Evolutionary conservation across 2,329 filamentous ascomycete genomes (phyloP), one percentile per base, ranked within the genome.

Genomic region (Ophiostoma fasciatum): DNA sequence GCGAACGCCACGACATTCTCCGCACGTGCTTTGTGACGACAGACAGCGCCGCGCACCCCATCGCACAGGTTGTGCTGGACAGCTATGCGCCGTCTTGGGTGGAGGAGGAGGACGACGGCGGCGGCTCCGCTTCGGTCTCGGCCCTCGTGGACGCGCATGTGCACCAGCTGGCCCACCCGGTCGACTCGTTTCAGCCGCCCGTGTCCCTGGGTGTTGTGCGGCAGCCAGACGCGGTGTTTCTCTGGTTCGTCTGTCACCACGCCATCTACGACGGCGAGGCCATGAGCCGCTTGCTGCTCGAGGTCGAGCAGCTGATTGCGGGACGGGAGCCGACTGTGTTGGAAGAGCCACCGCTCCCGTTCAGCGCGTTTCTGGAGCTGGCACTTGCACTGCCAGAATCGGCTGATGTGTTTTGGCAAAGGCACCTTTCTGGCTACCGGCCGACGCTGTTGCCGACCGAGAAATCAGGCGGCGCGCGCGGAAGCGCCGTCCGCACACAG

Each of bases 191-290:
- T 12, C 50, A 44, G 4, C 65, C 62, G 8, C 68, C 62, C 1
- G 52, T 64, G 10, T 67, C 60, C 5, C 56, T 66, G 33, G 63
- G 59, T 0, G 35, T 63, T 0, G 53, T 72, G 9, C 46, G 53
- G 4, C 33, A 42, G 1, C 46, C 47, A 6, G 50, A 46, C 0
- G 49, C 42, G 0, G 34, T 39, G 0, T 64, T 63, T 29, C 47
- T 66, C 2, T 76, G 61, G 0, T 66, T 66, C 33, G 53, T 63
- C 26, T 75, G 61, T 46, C 85, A 94, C 47, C 87, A 94, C 56
- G 82, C 83, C 2, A 60, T 94, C 1, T 93, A 94, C 47, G 87
- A 94, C 55, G 87, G 80, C 0, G 74, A 79, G 25, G 83, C 84
- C 0, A 78, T 94, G 48, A 60, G 66, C 1, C 62, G 65, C 8